Base-by-base conservation (phyloP, 1,284 basidiomycete genomes). In the Peniophora sp. region DNA sequence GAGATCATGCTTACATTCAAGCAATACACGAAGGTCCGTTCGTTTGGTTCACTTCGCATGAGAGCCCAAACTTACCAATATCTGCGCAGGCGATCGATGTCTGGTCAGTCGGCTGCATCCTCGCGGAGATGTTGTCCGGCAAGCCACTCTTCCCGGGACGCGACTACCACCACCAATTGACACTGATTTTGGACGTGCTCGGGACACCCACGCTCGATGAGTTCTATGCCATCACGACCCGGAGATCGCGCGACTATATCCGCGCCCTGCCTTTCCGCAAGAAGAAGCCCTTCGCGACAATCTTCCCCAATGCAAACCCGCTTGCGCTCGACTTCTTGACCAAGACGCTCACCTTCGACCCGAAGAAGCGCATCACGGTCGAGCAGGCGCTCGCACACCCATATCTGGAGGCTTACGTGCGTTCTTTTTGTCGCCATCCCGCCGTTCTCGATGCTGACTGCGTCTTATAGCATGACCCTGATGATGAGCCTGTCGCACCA, bases 1-100 rank as follows among this genome's bases (percentile, higher is more conserved):
- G 93, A 96, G 66, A 93, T 96, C 69, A 96, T 97, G 94, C 76
- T 97, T 53, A 95, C 92, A 2, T 96, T 97, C 75, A 92, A 94
- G 65, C 89, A 94, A 68, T 97, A 97, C 71, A 94, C 92, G 52
- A 94, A 94, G 71, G 89, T 87, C 39, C 58, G 68, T 56, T 25
- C 5, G 5, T 32, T 32, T 10, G 44, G 23, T 45, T 10, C 44
- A n/a, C 9, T 22, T 22, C 44, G 27, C 27, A 25, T 23, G 17
- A 20, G 10, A 24, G 3, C 58, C 60, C 61, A 43, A 54, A 53
- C 58, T 58, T 53, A 55, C 58, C 47, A 53, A 56, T 41, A 51
- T 63, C 59, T 62, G 50, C 58, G 46, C 54, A 88, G 84, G 85
- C 91, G 25, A 93, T 95, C 61, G 92, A 94, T 61, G 81, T 95